Percentiles rank a stretch among this genome's conserved stretches.
These are phyloP conservation scores for Tetrapisispora pingtungensis DNA, from an alignment of 805 yeast species.

Conservation along the genomic window DNA sequence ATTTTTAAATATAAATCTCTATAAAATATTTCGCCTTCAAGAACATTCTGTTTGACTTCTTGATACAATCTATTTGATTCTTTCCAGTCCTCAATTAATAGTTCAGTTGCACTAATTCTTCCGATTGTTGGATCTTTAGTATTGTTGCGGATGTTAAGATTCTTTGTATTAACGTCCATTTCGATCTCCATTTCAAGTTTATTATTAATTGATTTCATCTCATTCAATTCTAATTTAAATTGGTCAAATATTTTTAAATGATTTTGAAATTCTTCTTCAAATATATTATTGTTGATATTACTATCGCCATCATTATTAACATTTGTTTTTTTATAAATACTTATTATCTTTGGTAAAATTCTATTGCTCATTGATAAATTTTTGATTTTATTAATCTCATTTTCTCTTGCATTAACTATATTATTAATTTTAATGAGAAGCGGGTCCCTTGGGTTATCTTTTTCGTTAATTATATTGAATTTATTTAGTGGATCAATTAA, in stretches of 20 bases:
- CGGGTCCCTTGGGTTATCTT: slow-evolving; percentile 21
- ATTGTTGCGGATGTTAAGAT: neutral
- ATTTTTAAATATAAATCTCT: slow-evolving; percentile 44
- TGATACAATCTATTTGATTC: slow-evolving; percentile 30
- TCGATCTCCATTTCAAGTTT: slow-evolving; percentile 33
- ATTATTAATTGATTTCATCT: slow-evolving; percentile 32
- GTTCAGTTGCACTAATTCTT: slow-evolving; percentile 12
- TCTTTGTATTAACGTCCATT: slow-evolving; percentile 26
- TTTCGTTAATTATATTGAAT: neutral
- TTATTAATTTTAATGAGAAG: slow-evolving; percentile 27
- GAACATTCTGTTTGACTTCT: slow-evolving; percentile 49
- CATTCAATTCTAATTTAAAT: slow-evolving; percentile 41
- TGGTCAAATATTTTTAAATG: slow-evolving; percentile 39
- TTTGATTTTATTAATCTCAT: slow-evolving; percentile 32
- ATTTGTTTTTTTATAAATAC: slow-evolving; percentile 32
- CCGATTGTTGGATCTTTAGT: neutral
- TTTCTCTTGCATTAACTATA: slow-evolving; percentile 28
- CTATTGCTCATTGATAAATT: slow-evolving; percentile 38
- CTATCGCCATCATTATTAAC: neutral
- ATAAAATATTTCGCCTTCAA: slow-evolving; percentile 66
- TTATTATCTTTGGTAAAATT: slow-evolving; percentile 44
- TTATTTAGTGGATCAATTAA: slow-evolving; percentile 6
- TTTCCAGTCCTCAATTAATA: slow-evolving; percentile 21
- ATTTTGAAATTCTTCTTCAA: slow-evolving; percentile 33
- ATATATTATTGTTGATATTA: slow-evolving; percentile 3